Evolutionary conservation across 768 basidiomycete species (phyloP).

Genomic region (Naganishia friedmannii): DNA sequence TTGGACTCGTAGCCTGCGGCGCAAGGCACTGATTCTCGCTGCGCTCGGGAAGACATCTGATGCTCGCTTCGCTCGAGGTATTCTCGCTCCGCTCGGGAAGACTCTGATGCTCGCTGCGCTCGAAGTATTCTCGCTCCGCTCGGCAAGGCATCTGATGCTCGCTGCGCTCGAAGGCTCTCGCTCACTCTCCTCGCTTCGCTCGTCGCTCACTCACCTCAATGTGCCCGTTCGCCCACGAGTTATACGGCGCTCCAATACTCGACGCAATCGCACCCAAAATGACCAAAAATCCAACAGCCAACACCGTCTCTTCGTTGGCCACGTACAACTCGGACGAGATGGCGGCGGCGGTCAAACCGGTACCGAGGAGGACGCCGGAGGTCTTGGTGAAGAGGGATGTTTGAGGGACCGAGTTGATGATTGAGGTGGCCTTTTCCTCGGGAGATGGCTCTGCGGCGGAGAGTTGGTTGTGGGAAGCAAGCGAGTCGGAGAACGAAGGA

Average conservation of each 20-base stretch:
- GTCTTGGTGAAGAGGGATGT: slow-evolving; percentile 87
- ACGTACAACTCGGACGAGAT: slow-evolving; percentile 98
- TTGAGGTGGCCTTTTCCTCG: slow-evolving; percentile 78
- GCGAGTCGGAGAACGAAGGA: not conserved
- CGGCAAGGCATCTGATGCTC: too few relatives aligned
- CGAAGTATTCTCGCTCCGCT: too few relatives aligned
- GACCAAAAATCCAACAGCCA: slow-evolving; percentile 77
- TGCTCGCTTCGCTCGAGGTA: too few relatives aligned
- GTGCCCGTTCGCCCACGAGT: slow-evolving; percentile 84
- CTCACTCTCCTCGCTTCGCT: slow-evolving; percentile 2
- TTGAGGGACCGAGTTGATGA: slow-evolving; percentile 79
- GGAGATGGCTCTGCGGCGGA: slow-evolving; percentile 61
- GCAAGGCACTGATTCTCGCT: not conserved
- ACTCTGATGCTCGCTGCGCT: too few relatives aligned
- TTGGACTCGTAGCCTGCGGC: not conserved
- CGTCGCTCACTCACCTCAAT: slow-evolving; percentile 57
- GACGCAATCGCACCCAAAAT: slow-evolving; percentile 72
- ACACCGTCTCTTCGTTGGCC: slow-evolving; percentile 90
- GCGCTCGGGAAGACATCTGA: too few relatives aligned
- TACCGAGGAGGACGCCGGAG: slow-evolving; percentile 83
- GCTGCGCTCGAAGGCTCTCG: too few relatives aligned
- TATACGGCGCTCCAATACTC: slow-evolving; percentile 75
- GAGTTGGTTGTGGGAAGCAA: not conserved
- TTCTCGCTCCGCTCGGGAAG: not conserved
- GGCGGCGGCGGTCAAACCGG: slow-evolving; percentile 80